These are phyloP conservation scores for Hypoxylon subgilvum DNA, from an alignment of 495 filamentous ascomycete genomes.

Conservation along the genomic window DNA sequence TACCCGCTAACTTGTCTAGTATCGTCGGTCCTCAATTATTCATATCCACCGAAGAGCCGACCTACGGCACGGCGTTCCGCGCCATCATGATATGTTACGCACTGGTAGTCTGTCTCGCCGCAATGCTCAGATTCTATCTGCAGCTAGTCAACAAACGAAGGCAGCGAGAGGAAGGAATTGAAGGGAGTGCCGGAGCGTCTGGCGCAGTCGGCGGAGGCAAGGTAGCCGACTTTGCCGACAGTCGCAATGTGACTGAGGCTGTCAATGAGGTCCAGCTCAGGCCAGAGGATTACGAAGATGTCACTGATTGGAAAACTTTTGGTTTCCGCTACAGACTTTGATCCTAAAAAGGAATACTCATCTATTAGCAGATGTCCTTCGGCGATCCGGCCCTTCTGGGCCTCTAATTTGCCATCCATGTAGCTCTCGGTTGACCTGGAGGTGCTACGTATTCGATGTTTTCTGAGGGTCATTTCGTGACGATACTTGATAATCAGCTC, in stretches of 20 bases:
- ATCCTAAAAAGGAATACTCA: too few species aligned
- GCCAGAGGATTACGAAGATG: constrained; percentile 57
- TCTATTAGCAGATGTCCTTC: neutral
- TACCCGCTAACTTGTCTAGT: constrained; percentile 7
- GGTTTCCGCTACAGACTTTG: constrained; percentile 60
- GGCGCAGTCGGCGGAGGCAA: constrained; percentile 54
- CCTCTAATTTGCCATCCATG: neutral
- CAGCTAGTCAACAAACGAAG: constrained; percentile 49
- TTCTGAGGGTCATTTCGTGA: neutral
- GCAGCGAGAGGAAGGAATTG: constrained; percentile 49
- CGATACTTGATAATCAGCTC: constrained; percentile 6
- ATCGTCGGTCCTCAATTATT: constrained; percentile 47
- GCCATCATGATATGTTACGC: constrained; percentile 61
- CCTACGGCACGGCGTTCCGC: constrained; percentile 54
- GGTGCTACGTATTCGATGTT: too few species aligned
- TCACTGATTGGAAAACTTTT: constrained; percentile 58
- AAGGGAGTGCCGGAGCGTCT: constrained; percentile 49
- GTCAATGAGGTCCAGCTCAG: constrained; percentile 47
- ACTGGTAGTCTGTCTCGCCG: constrained; percentile 47
- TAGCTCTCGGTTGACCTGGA: too few species aligned
- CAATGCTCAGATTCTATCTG: constrained; percentile 52
- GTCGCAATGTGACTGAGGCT: constrained; percentile 42
- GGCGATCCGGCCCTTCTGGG: neutral
- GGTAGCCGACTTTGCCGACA: constrained; percentile 35
- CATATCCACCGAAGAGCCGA: constrained; percentile 38